Conservation (phyloP, 176 grass and related monocot genomes). For the Ensete glaucum region DNA sequence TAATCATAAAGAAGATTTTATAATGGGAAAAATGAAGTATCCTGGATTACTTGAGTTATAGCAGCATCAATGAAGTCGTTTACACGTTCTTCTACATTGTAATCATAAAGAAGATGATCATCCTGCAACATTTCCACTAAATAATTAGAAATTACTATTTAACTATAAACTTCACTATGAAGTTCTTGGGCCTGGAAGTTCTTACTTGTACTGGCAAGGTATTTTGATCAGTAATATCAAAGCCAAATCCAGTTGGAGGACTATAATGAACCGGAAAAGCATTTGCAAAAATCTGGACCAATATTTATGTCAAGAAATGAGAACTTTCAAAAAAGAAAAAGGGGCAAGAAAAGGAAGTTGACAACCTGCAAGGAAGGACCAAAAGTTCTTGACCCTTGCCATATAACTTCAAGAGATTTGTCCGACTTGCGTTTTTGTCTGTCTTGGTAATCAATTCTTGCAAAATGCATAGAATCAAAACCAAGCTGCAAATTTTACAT, state of each 20-base stretch:
- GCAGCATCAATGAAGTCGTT: conserved; percentile 79
- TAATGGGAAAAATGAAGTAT: neutral
- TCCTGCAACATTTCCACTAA: conserved; percentile 48
- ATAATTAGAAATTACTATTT: conserved; percentile 6
- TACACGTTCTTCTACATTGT: conserved; percentile 74
- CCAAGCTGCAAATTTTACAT: conserved; percentile 36
- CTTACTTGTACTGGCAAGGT: conserved; percentile 72
- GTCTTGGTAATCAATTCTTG: conserved; percentile 97
- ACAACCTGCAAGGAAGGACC: conserved; percentile 82
- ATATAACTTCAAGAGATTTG: conserved; percentile 87
- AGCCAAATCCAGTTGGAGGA: conserved; percentile 73
- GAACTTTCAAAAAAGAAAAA: neutral
- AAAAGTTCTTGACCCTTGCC: conserved; percentile 74
- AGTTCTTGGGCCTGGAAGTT: conserved; percentile 7
- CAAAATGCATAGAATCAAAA: conserved; percentile 85
- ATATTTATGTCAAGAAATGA: neutral
- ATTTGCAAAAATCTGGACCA: conserved; percentile 78
- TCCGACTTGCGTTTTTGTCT: conserved; percentile 49
- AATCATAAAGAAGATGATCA: conserved; percentile 62
- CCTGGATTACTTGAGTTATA: conserved; percentile 56
- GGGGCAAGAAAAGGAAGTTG: neutral
- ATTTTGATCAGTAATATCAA: conserved; percentile 50
- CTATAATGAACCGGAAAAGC: conserved; percentile 91
- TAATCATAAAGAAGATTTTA: neutral
- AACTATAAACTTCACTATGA: neutral